Base-by-base conservation (phyloP, 106 monocot species). In the Platanthera guangdongensis region DNA sequence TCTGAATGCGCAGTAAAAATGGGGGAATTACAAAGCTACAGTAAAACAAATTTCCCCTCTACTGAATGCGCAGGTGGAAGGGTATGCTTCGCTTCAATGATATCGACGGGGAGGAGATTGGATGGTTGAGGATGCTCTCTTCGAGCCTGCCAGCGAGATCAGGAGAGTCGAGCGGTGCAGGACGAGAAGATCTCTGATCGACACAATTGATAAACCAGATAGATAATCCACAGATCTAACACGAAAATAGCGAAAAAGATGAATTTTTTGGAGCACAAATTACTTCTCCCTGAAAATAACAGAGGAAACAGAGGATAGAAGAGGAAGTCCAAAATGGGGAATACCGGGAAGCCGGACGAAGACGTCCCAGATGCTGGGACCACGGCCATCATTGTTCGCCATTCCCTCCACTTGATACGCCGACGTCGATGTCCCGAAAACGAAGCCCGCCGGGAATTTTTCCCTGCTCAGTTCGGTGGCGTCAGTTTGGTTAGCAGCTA, bases 331-430 rank as follows among this genome's bases (percentile, higher is more conserved):
- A n/a, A 70, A 70, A 70, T 5, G 47, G 47, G 32, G 47, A 70
- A 3, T 77, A 88, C 93, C 93, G 11, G 93, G 93, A 46, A 80
- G 72, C 45, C 50, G 71, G 62, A 88, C 79, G 77, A 84, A 94
- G 68, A 39, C 65, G 54, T 94, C 93, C 93, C 93, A 94, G 72
- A 94, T 94, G 85, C 86, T 84, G 18, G 93, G 90, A 22, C 93
- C 93, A 6, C 93, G 82, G 46, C 93, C 93, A 32, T 83, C 90
- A 76, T 87, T 85, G 52, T 32, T 72, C 7, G 93, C 84, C 88
- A 90, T 90, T 7, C 93, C 93, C 72, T 94, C 93, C 22, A 94
- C 93, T 79, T 94, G 93, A 81, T 90, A 94, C 9, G 93, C 93
- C 52, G 93, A 94, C 78, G 93, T 85, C 73, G 93, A 90, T 52